Base-by-base conservation (phyloP, 2,329 filamentous ascomycete genomes). In the Amauroascus verrucosus region DNA sequence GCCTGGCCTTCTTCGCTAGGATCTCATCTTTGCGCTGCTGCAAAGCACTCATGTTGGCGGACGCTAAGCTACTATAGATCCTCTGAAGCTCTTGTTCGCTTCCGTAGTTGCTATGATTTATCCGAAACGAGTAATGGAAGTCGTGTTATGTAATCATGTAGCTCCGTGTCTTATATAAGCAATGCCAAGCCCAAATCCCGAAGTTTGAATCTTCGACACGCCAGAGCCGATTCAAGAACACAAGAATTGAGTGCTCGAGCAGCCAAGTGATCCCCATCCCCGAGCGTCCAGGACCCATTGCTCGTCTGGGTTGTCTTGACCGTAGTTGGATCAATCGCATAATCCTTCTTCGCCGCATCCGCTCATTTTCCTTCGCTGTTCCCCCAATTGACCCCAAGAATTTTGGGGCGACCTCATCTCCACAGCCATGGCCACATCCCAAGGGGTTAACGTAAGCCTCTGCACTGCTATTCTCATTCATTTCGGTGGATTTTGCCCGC, bases 21-120 rank as follows among this genome's bases (percentile, higher is more conserved):
- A 98, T 95, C 76, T 98, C 93, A 76, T 95, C 89, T 75, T 88
- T 86, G 64, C 90, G 85, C 77, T 90, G 75, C 68, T 82, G 84
- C 73, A 69, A 67, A 26, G 62, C 11, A 24, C 44, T 53, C 51
- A 53, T 53, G 16, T 26, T 53, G 24, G 38, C 24, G 14, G 6
- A 24, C 9, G 22, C 14, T 26, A 9, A n/a, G 3, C 38, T 32
- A 6, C 37, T 20, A 24, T 26, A 43, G n/a, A n/a, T n/a, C 33
- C n/a, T 11, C 46, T 5, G 11, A 20, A 41, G n/a, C n/a, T 46
- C 32, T 52, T 30, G n/a, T 32, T 28, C 24, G 7, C 38, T 6
- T 28, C 35, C 30, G 7, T 20, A 7, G 26, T 40, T 46, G 41
- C 22, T 38, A 37, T 52, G 41, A 33, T 44, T 44, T 41, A 33